Conservation (phyloP, 2,329 filamentous ascomycete species). For the Ophiostoma novo-ulmi region DNA sequence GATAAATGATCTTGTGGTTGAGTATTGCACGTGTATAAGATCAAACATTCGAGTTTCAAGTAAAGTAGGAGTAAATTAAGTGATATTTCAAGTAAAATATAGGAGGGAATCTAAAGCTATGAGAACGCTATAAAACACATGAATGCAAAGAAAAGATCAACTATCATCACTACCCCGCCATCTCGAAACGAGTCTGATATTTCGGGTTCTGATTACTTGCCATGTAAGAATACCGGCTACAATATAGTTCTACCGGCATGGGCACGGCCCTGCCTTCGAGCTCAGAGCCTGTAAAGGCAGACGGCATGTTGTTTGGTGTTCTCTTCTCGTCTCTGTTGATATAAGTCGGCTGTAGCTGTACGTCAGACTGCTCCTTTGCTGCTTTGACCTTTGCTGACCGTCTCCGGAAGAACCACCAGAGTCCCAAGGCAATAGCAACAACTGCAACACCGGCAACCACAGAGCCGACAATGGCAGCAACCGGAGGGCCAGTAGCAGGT, state of each 20-base stretch:
- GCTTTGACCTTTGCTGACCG: neutral
- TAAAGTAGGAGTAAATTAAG: neutral
- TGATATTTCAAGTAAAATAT: neutral
- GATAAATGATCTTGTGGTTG: no score
- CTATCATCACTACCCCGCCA: neutral
- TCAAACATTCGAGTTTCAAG: no score
- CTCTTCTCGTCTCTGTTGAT: neutral
- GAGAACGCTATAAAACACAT: neutral
- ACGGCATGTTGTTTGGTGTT: neutral
- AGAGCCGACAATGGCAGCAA: neutral
- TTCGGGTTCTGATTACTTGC: neutral
- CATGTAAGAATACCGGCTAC: neutral
- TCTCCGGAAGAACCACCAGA: neutral
- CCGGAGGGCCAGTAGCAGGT: neutral
- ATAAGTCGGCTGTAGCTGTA: neutral
- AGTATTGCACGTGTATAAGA: no score
- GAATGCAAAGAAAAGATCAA: neutral
- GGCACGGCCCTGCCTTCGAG: neutral
- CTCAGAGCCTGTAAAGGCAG: neutral
- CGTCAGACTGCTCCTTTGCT: neutral
- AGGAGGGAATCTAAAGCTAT: neutral
- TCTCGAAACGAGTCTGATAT: neutral
- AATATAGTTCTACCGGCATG: neutral
- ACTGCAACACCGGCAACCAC: neutral
- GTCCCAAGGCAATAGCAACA: neutral